Base-by-base conservation (phyloP, 108 stramenopile genomes). In the Fragilaria crotonensis region DNA sequence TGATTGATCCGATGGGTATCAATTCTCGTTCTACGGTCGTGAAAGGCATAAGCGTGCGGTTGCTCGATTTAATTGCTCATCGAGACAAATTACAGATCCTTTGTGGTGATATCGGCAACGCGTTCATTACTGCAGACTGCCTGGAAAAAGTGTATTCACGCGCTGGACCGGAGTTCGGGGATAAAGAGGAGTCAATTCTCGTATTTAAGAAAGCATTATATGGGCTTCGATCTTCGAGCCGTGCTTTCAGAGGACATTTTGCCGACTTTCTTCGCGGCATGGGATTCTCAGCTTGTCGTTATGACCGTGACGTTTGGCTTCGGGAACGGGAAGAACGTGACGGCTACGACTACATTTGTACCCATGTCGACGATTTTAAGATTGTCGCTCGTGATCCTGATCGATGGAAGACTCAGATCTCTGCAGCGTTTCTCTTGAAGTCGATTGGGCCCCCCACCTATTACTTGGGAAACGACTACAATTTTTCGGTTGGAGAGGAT, bases 301-400 rank as follows among this genome's bases (percentile, higher is more conserved):
- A 47, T 30, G 64, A 66, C 19, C 29, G 30, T 5, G 58, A 67
- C 30, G 50, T 60, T 1, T 60, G 59, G 66, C 45, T 60, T 27
- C 27, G 57, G 19, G 3, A 21, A 2, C 7, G 51, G 4, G 52
- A 52, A 2, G 17, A 22, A 52, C 4, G 36, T 2, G 27, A 52
- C 25, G 53, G 44, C 44, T 70, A 70, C 29, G 69, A 70, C 26
- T 70, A 70, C 51, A 50, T 69, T 31, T 48, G 57, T 33, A 64
- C 64, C 2, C 64, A 70, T n/a, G n/a, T n/a, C n/a, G n/a, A n/a
- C n/a, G n/a, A n/a, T n/a, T n/a, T n/a, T n/a, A n/a, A n/a, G n/a
- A 63, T 64, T 30, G 69, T 64, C n/a, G n/a, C n/a, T n/a, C n/a
- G n/a, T n/a, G n/a, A n/a, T n/a, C n/a, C n/a, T n/a, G n/a, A n/a